Percentiles rank a stretch among this genome's conserved stretches.
These are phyloP conservation scores for Monosporascus sp. DNA, from an alignment of 2,329 filamentous ascomycete species.

Conservation along the genomic window DNA sequence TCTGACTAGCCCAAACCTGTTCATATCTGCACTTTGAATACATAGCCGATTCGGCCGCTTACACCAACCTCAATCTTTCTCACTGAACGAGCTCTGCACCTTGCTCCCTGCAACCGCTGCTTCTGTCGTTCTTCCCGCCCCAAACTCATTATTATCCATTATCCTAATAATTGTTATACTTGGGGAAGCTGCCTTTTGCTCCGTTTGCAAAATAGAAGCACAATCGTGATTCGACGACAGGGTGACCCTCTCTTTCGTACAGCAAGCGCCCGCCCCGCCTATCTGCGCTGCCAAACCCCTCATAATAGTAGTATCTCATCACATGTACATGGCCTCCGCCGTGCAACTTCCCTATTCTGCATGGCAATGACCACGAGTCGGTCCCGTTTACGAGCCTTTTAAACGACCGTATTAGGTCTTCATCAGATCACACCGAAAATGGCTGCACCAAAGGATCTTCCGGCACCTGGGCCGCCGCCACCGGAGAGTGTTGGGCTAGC, in stretches of 20 bases:
- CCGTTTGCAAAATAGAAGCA: conserved; percentile 5
- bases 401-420: conserved; percentile 13
- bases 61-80: conserved; percentile 5
- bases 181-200: not conserved
- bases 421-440: conserved; percentile 17
- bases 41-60: conserved; percentile 11
- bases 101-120: not conserved
- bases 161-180: not conserved
- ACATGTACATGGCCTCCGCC: conserved; percentile 10
- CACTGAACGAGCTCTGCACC: not conserved
- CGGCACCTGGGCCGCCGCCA: conserved; percentile 18
- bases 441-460: conserved; percentile 19
- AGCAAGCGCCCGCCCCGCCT: conserved; percentile 7
- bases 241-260: conserved; percentile 5
- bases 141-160: not conserved
- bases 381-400: conserved; percentile 16
- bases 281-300: conserved; percentile 7
- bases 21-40: not conserved
- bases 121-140: not conserved
- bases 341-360: conserved; percentile 11
- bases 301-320: conserved; percentile 12
- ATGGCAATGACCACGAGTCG: conserved; percentile 14
- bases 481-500: conserved; percentile 18
- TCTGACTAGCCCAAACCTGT: not conserved
- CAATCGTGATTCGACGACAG: conserved; percentile 10